Evolutionary conservation across 148 eudicot species (phyloP).

Genomic region (Rhododendron ovatum): DNA sequence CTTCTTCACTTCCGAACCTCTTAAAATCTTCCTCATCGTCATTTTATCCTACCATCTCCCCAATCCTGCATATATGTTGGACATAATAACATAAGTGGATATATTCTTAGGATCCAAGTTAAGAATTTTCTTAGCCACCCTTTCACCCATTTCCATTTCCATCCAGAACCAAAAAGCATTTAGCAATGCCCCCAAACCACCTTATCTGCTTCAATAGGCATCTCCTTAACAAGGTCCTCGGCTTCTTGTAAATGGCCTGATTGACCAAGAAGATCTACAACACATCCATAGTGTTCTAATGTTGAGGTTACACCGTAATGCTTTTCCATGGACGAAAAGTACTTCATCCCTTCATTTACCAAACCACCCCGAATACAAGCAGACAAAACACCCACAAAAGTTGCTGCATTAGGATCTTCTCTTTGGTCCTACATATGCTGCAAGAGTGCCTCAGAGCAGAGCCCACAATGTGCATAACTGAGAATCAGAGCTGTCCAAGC

Average conservation of each 20-base stretch:
- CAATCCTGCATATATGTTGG: conserved; percentile 40
- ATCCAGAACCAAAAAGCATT: conserved; percentile 45
- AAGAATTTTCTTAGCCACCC: conserved; percentile 32
- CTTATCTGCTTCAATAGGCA: conserved; percentile 37
- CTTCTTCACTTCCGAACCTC: conserved; percentile 32
- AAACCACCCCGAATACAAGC: conserved; percentile 31
- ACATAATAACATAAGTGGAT: conserved; percentile 32
- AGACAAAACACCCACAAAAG: conserved; percentile 35
- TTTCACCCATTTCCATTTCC: conserved; percentile 36
- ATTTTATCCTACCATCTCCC: conserved; percentile 44
- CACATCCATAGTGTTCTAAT: conserved; percentile 39
- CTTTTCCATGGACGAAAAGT: conserved; percentile 25
- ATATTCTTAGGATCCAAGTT: conserved; percentile 20
- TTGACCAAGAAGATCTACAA: conserved; percentile 48
- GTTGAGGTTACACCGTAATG: conserved; percentile 25
- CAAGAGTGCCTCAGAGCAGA: conserved; percentile 23
- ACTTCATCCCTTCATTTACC: conserved; percentile 27
- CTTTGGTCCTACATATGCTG: conserved; percentile 27
- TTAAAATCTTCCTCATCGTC: conserved; percentile 28
- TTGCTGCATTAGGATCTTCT: conserved; percentile 35
- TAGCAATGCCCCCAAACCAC: conserved; percentile 28
- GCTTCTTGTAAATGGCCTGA: conserved; percentile 41
- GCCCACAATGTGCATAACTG: conserved; percentile 33
- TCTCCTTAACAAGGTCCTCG: conserved; percentile 32
- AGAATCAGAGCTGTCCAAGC: conserved; percentile 42